Conservation (phyloP, 139 green algal genomes). For the Chlamydomonas schloesseri region DNA sequence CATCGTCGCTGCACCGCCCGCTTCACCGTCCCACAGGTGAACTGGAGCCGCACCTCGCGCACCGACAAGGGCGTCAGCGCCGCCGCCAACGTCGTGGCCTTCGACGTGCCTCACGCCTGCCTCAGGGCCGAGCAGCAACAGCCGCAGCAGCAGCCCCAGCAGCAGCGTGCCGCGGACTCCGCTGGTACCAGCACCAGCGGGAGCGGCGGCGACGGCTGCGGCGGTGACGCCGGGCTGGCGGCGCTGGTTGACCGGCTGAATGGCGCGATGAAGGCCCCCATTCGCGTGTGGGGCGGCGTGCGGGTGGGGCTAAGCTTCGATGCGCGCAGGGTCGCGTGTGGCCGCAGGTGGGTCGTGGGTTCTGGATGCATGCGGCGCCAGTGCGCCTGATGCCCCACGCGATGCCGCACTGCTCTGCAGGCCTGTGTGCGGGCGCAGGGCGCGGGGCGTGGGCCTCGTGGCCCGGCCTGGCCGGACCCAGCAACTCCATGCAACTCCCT, state of each 20-base stretch:
- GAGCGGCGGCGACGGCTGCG: neutral
- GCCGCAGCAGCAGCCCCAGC: neutral
- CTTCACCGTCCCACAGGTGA: constrained; percentile 55
- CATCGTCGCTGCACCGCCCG: no score
- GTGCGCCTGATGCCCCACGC: no score
- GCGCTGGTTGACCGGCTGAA: constrained; percentile 7
- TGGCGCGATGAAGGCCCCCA: constrained; percentile 44
- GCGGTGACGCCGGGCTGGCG: neutral
- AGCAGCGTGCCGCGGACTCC: neutral
- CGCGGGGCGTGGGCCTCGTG: no score
- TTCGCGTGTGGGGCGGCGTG: constrained; percentile 80
- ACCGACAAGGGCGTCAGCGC: constrained; percentile 97
- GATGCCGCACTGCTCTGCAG: no score
- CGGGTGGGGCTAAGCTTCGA: constrained; percentile 86
- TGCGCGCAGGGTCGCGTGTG: constrained; percentile 81
- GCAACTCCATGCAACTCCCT: no score
- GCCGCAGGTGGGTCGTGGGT: constrained; percentile 55
- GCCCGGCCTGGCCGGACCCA: no score
- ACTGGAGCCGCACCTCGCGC: constrained; percentile 90
- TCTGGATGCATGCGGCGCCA: no score
- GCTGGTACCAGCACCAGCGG: neutral
- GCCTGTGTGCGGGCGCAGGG: no score
- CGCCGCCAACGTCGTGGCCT: constrained; percentile 59
- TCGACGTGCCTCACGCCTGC: neutral
- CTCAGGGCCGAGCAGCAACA: neutral